These are phyloP conservation scores for Aspergillus fumigatiaffinis DNA, from an alignment of 2,329 filamentous ascomycete genomes.

Conservation along the genomic window DNA sequence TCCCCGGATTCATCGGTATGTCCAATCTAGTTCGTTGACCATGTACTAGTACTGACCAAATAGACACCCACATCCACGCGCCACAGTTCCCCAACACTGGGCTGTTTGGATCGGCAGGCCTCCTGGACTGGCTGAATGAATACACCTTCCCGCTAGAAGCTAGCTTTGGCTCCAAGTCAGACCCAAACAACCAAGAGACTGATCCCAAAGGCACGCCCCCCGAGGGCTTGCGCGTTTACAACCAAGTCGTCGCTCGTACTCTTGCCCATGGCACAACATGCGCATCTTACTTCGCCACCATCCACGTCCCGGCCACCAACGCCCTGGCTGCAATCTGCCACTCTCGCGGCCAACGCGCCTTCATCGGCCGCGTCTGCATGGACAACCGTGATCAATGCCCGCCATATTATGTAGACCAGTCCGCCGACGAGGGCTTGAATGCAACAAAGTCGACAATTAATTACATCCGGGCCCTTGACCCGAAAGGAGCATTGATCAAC, in stretches of 20 bases:
- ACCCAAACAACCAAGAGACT: no score
- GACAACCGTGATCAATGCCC: slow-evolving; percentile 65
- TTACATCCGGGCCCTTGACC: slow-evolving; percentile 57
- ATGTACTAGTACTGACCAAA: neutral
- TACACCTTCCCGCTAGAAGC: slow-evolving; percentile 95
- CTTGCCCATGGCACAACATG: slow-evolving; percentile 89
- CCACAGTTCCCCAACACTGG: slow-evolving; percentile 92
- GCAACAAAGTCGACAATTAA: slow-evolving; percentile 58
- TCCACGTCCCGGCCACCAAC: slow-evolving; percentile 84
- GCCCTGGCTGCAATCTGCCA: slow-evolving; percentile 81
- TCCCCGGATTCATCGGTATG: slow-evolving; percentile 47
- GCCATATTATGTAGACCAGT: slow-evolving; percentile 73
- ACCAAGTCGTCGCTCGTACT: slow-evolving; percentile 71
- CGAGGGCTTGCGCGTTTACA: slow-evolving; percentile 57
- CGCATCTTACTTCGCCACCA: slow-evolving; percentile 90
- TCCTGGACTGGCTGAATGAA: slow-evolving; percentile 86
- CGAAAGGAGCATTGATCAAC: slow-evolving; percentile 51
- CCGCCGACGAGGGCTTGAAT: slow-evolving; percentile 54
- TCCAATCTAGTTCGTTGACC: neutral
- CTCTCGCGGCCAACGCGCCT: slow-evolving; percentile 76
- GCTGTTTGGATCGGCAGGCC: slow-evolving; percentile 87
- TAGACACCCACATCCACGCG: slow-evolving; percentile 93
- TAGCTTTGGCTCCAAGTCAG: slow-evolving; percentile 52
- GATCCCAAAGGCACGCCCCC: neutral
- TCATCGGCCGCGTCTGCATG: slow-evolving; percentile 96